A percentile compares a stretch with the other conserved stretches of the same genome.
phyloP scores from a whole-genome alignment of 306 rosid species.

The Malus fusca region DNA sequence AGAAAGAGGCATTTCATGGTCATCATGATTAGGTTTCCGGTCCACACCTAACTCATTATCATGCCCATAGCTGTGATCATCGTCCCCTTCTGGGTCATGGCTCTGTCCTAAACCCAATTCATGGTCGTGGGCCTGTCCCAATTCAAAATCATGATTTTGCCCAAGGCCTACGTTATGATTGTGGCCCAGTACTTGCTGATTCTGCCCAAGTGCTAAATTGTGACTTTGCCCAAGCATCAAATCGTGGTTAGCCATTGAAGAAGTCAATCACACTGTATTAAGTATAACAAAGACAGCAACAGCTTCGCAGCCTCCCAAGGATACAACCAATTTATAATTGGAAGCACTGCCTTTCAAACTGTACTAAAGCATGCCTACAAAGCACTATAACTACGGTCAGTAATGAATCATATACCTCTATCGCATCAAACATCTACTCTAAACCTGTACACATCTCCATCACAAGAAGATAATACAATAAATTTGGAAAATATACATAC shows the following conservation, averaged over 20 bases:
- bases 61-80: slow-evolving; percentile 47
- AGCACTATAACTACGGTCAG: slow-evolving; percentile 16
- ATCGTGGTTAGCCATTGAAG: slow-evolving; percentile 66
- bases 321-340: slow-evolving; percentile 10
- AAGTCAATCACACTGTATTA: slow-evolving; percentile 11
- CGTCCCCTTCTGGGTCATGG: slow-evolving; percentile 51
- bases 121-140: slow-evolving; percentile 38
- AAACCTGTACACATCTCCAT: slow-evolving; percentile 1
- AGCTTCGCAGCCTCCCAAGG: slow-evolving; percentile 19
- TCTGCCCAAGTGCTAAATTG: slow-evolving; percentile 55
- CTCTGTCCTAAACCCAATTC: slow-evolving; percentile 46
- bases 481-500: not conserved
- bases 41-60: slow-evolving; percentile 54
- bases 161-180: slow-evolving; percentile 50
- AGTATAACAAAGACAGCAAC: not conserved
- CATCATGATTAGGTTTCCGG: slow-evolving; percentile 62
- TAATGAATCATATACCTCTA: slow-evolving; percentile 8
- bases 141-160: slow-evolving; percentile 52
- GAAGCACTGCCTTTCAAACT: slow-evolving; percentile 6
- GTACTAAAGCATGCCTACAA: slow-evolving; percentile 33
- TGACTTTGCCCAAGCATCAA: slow-evolving; percentile 67
- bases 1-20: slow-evolving; percentile 44
- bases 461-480: not conserved
- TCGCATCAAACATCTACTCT: slow-evolving; percentile 3
- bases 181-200: slow-evolving; percentile 60